phyloP scores from a whole-genome alignment of 495 filamentous ascomycete species.

The Lichina pygmaea region DNA sequence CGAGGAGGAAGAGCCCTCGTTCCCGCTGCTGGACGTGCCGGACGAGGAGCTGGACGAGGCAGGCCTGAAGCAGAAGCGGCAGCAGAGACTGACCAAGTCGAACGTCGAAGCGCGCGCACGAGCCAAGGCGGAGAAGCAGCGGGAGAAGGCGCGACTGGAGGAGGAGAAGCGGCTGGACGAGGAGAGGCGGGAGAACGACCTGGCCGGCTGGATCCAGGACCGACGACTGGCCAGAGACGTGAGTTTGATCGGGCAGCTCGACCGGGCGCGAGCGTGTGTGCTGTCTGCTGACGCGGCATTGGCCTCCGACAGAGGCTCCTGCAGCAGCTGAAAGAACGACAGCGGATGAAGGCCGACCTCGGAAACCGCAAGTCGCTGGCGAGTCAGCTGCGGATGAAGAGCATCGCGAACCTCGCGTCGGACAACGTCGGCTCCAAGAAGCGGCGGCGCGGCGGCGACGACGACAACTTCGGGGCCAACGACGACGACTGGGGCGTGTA shows the following conservation, averaged over 20 bases:
- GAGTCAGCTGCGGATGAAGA: slow-evolving; percentile 92
- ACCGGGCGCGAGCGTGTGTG: neutral
- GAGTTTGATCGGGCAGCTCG: slow-evolving; percentile 2
- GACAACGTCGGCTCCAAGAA: slow-evolving; percentile 63
- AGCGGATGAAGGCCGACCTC: slow-evolving; percentile 71
- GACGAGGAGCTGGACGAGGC: slow-evolving; percentile 88
- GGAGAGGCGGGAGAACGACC: slow-evolving; percentile 56
- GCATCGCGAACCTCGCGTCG: slow-evolving; percentile 81
- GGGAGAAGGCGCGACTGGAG: slow-evolving; percentile 54
- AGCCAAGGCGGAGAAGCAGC: slow-evolving; percentile 85
- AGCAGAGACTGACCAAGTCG: slow-evolving; percentile 75
- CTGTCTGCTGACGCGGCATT: neutral
- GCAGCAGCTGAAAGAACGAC: slow-evolving; percentile 72
- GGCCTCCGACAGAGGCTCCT: slow-evolving; percentile 24
- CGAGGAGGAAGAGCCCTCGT: slow-evolving; percentile 50
- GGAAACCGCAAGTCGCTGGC: slow-evolving; percentile 91
- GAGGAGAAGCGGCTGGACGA: slow-evolving; percentile 62
- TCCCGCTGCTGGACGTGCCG: slow-evolving; percentile 64
- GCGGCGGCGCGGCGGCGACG: slow-evolving; percentile 37
- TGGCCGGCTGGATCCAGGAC: slow-evolving; percentile 68
- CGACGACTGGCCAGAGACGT: slow-evolving; percentile 45
- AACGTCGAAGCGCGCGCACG: slow-evolving; percentile 78
- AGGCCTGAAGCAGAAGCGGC: slow-evolving; percentile 63
- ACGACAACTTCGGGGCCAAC: slow-evolving; percentile 90
- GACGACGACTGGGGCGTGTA: slow-evolving; percentile 97